Evolutionary conservation across 1,284 basidiomycete genomes (phyloP), one percentile per base, ranked within the genome.

Genomic region (Pseudozyma flocculosa): DNA sequence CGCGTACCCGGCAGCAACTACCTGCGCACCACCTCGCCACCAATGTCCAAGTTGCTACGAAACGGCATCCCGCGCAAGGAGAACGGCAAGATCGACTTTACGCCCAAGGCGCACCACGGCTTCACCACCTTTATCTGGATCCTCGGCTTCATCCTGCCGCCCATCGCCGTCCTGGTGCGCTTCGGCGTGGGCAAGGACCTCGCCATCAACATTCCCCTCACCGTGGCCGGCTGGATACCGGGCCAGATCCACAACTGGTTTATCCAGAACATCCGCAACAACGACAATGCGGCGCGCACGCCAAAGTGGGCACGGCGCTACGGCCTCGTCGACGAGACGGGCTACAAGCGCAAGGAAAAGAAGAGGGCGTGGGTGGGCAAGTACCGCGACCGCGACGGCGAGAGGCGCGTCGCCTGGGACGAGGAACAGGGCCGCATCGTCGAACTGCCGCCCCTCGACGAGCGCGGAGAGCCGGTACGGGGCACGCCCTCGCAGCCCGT

Each of bases 161-260:
- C 72, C 9, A 49, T 76, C 10, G 94, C 94, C 60, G 92, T 98
- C 37, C 90, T 91, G 18, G 87, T 90, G 19, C 85, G 94, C 50
- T 98, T 98, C 79, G 94, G 94, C 26, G 85, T 97, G 70, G 92
- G 91, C 4, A 81, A 79, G 40, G 94, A 96, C 79, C 95, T 97
- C 80, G 93, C 89, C 84, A 81, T 97, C 71, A 98, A 98, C 78
- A 79, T 91, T 13, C 72, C 96, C 62, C 80, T 94, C 43, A 95
- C 92, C 21, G 84, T 95, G 54, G 88, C 86, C 76, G 94, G 92
- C 5, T 70, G 67, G 40, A 61, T 75, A 56, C 70, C 58, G 9
- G 55, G 59, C 44, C 90, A 92, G 73, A 32, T 61, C 1, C 60
- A 66, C 40, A 62, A 67, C 40, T 65, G 59, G 46, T 61, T 65